Evolutionary conservation across 2,329 filamentous ascomycete genomes (phyloP), one percentile per base, ranked within the genome.

Genomic region (Neonectria punicea): DNA sequence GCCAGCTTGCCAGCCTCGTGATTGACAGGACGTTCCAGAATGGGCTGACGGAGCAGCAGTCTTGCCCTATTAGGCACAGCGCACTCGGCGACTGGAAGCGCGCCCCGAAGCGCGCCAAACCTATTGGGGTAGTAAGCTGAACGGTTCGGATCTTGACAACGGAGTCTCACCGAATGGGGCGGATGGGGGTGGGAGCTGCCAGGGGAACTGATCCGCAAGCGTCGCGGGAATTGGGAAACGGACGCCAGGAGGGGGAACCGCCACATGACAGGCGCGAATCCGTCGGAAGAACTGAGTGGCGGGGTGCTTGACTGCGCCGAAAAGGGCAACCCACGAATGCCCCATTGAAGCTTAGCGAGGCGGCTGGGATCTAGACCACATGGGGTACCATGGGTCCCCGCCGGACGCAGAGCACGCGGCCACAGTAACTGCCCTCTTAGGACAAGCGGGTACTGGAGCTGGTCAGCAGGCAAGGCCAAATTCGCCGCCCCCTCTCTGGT

Each of bases 401-500:
- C 68, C 54, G 53, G 56, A 46, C 46, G 11, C 3, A 25, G 67
- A 65, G 69, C 71, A 74, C 64, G 66, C 60, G 67, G 67, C 61
- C 63, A 58, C 41, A 64, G 73, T 62, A 71, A 70, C 61, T 69
- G 59, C 72, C 72, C 61, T 51, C 70, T 74, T 66, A 63, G 65
- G 71, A 56, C 62, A 74, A 69, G 72, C 63, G 58, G 60, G 54
- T 58, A 61, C 64, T 69, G 58, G 65, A 51, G 68, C 63, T 69
- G 71, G 72, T 74, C 72, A 74, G 66, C 72, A 74, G 71, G 71
- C 67, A 68, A 55, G 63, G 66, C 59, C 54, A 57, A 69, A 63
- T 73, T 73, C 69, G 71, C 71, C 71, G 69, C 71, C 71, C 70
- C 71, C 71, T 73, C 70, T 73, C 67, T 69, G 61, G 61, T 70